Conservation (phyloP, 1,284 basidiomycete genomes). For the Cronartium ribicola region DNA sequence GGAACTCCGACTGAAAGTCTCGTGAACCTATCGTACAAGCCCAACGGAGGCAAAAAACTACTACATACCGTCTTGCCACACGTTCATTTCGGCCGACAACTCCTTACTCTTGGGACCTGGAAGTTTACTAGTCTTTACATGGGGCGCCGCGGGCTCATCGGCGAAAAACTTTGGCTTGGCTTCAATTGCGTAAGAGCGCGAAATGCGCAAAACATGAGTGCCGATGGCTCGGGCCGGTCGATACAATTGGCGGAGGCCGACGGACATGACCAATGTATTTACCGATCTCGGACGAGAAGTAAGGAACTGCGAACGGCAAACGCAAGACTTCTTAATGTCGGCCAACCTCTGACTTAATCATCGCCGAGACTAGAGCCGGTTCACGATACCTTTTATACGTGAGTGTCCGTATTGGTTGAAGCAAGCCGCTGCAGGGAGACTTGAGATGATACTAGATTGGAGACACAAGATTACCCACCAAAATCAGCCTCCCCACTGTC, state of each 20-base stretch:
- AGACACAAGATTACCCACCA: no score
- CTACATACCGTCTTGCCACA: conserved; percentile 45
- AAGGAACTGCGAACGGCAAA: not conserved
- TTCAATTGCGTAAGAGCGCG: conserved; percentile 8
- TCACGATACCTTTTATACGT: no score
- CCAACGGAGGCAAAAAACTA: not conserved
- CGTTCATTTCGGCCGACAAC: conserved; percentile 49
- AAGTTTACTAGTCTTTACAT: conserved; percentile 46
- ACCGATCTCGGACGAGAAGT: not conserved
- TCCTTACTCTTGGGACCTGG: conserved; percentile 50
- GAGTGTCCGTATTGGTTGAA: no score
- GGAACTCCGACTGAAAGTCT: conserved; percentile 48
- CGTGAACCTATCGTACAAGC: conserved; percentile 47
- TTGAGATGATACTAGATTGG: no score
- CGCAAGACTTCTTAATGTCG: not conserved
- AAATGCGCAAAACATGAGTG: not conserved
- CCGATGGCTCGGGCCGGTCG: conserved; percentile 2
- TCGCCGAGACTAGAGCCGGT: no score
- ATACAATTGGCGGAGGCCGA: not conserved
- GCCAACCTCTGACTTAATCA: conserved; percentile 6
- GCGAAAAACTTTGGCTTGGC: conserved; percentile 46
- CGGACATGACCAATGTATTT: not conserved
- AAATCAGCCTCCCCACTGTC: no score
- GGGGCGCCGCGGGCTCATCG: conserved; percentile 47
- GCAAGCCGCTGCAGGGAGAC: no score